Evolutionary conservation across 2,329 filamentous ascomycete species (phyloP), one percentile per base, ranked within the genome.

Genomic region (Trichoderma cornu-damae): DNA sequence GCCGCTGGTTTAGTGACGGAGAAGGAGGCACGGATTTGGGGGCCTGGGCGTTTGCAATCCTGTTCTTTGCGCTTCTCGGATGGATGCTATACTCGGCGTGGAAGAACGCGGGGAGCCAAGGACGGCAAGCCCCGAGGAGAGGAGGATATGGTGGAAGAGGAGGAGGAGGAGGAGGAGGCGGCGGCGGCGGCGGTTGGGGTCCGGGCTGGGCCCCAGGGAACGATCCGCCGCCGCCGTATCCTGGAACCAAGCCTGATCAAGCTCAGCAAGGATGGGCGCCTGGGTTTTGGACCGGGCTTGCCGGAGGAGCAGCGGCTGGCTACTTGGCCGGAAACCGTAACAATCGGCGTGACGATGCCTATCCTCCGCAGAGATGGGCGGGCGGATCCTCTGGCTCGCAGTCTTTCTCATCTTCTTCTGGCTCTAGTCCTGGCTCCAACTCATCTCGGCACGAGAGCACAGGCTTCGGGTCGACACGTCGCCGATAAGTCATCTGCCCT

Each of bases 251-350:
- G 54, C 69, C 53, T 5, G 52, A 59, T 30, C 48, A 22, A 20
- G 26, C 24, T n/a, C 57, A 49, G 51, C 57, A 55, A 44, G 57
- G 50, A 1, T 90, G 87, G 86, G 78, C 79, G 49, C 87, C 88
- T 4, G 88, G 88, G 1, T 90, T 91, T 72, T 91, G 87, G 87
- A 81, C 76, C 16, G 88, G 87, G 18, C 72, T 82, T n/a, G 78
- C 81, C 0, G 80, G 81, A 14, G 89, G 88, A 43, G 86, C 84
- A 4, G 87, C 87, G 1, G 84, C 85, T 7, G 85, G 78, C 1
- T 90, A 89, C 66, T 68, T 80, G 58, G 84, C 85, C 5, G 58
- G 48, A 62, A 62, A 66, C 62, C 62, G 57, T 62, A 61, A 56
- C 61, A 63, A 60, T 48, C 38, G 67, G 57, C 51, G 51, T 5